These are phyloP conservation scores for Salvia miltiorrhiza DNA, from an alignment of 257 asterid species.

Conservation along the genomic window DNA sequence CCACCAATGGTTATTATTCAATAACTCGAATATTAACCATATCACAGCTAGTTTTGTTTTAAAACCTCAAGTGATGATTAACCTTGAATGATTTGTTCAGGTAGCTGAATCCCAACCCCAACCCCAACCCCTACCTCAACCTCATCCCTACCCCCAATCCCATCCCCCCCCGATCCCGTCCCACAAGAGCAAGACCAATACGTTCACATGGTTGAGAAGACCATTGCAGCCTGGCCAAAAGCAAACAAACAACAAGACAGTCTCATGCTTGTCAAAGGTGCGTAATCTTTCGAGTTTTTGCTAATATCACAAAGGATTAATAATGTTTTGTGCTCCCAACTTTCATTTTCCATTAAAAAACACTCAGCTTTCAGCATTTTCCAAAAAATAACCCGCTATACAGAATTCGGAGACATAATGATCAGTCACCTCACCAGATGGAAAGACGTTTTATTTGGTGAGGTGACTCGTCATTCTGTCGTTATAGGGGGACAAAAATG, in stretches of 20 bases:
- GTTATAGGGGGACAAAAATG: too few species aligned
- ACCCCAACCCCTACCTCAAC: constrained; percentile 2
- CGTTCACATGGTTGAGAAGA: constrained; percentile 48
- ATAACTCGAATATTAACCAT: neutral
- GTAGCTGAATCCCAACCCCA: constrained; percentile 18
- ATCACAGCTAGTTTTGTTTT: neutral
- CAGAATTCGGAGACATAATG: too few species aligned
- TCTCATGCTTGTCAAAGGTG: constrained; percentile 52
- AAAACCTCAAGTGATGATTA: neutral
- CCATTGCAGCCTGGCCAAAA: constrained; percentile 45
- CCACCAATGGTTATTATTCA: neutral
- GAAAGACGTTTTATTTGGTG: too few species aligned
- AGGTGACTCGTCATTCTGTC: too few species aligned
- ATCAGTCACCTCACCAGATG: too few species aligned
- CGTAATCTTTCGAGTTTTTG: neutral
- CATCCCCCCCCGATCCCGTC: constrained; percentile 8
- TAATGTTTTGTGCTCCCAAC: too few species aligned
- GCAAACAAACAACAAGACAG: constrained; percentile 26
- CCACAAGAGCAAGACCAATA: constrained; percentile 19
- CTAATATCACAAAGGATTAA: too few species aligned
- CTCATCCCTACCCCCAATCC: neutral
- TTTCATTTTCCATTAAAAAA: too few species aligned
- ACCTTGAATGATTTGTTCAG: constrained; percentile 9
- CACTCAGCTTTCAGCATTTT: too few species aligned
- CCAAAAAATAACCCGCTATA: too few species aligned